Evolutionary conservation across 2,329 filamentous ascomycete species (phyloP).

Genomic region (Phoma sp.): DNA sequence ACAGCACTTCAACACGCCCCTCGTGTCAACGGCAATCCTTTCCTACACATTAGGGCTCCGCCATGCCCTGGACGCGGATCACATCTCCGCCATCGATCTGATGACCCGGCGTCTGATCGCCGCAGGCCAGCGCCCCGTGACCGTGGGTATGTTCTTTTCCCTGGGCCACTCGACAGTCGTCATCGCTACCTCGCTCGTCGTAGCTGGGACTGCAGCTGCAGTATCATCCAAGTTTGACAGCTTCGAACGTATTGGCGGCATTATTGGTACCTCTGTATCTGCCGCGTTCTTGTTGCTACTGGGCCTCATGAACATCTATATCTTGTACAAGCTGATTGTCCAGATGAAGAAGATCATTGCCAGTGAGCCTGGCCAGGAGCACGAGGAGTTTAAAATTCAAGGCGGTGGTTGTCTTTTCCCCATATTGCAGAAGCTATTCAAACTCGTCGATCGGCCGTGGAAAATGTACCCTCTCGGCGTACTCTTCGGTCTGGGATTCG

Average conservation of each 20-base stretch:
- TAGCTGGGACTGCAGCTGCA: constrained; percentile 87
- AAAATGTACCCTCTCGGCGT: constrained; percentile 95
- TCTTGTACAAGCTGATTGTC: constrained; percentile 77
- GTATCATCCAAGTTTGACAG: constrained; percentile 80
- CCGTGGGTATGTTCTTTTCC: constrained; percentile 93
- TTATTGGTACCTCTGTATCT: constrained; percentile 87
- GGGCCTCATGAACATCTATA: constrained; percentile 83
- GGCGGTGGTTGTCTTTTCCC: constrained; percentile 77
- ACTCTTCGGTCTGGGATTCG: constrained; percentile 87
- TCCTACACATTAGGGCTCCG: constrained; percentile 88
- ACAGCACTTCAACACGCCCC: constrained; percentile 54
- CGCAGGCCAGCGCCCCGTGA: constrained; percentile 82
- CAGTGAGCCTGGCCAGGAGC: constrained; percentile 54
- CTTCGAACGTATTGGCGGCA: constrained; percentile 81
- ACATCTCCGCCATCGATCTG: constrained; percentile 89
- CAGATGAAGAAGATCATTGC: constrained; percentile 69
- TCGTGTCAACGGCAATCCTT: constrained; percentile 81
- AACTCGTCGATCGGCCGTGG: constrained; percentile 76
- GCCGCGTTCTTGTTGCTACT: constrained; percentile 83
- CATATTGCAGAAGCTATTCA: constrained; percentile 77
- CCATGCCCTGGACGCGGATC: constrained; percentile 97
- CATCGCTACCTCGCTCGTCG: constrained; percentile 85
- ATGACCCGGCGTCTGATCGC: constrained; percentile 91
- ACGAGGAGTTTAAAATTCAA: constrained; percentile 70
- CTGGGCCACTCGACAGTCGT: constrained; percentile 94